Conservation (phyloP, 768 basidiomycete species). For the Termitomyces eurrhizus region DNA sequence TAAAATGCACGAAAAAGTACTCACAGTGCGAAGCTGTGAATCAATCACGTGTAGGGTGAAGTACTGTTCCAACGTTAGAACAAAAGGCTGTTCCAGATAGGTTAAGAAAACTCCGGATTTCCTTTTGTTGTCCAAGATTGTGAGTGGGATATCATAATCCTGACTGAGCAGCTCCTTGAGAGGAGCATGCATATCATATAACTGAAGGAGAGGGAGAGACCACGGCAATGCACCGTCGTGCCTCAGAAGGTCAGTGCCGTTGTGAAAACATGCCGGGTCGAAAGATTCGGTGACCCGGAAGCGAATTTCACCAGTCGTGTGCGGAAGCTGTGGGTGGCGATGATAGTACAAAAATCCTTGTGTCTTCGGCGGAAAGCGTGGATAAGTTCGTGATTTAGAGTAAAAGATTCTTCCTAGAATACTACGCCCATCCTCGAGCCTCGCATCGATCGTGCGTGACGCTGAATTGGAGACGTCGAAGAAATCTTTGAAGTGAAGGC, state of each 20-base stretch:
- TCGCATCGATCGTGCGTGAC: neutral
- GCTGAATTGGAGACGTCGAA: neutral
- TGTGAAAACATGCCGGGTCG: neutral
- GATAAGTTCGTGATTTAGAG: no score
- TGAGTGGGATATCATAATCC: neutral
- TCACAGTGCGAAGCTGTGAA: neutral
- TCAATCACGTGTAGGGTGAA: neutral
- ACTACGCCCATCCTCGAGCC: neutral
- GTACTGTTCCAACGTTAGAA: neutral
- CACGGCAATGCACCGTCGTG: neutral
- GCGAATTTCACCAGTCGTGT: neutral
- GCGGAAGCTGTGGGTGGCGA: neutral
- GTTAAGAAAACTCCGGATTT: neutral
- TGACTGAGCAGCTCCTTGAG: neutral
- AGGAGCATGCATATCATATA: neutral
- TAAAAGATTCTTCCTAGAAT: neutral
- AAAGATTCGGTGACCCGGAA: neutral
- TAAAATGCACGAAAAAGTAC: neutral
- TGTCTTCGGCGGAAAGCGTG: neutral
- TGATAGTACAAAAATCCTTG: neutral
- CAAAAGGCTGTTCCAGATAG: neutral
- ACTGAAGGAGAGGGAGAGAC: neutral
- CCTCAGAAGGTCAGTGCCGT: neutral
- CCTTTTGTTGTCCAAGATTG: neutral
- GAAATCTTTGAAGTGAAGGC: neutral